Evolutionary conservation across 352 stramenopile species (phyloP).

Genomic region (Globisporangium takayamanum): DNA sequence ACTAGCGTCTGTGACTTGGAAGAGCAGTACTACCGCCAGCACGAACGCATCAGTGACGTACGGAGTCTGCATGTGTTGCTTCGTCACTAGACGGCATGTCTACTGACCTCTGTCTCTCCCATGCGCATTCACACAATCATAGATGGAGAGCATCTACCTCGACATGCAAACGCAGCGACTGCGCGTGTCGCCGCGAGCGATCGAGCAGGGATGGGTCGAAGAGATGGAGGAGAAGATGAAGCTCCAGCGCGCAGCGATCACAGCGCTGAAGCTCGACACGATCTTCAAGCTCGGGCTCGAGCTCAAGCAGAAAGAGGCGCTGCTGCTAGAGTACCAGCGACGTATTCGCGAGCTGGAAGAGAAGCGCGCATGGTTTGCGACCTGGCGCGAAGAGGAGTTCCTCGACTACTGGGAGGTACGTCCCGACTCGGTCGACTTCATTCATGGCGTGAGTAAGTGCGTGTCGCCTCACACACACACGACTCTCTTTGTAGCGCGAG

Average conservation of each 20-base stretch:
- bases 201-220: conserved; percentile 77
- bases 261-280: conserved; percentile 42
- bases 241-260: conserved; percentile 50
- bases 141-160: conserved; percentile 78
- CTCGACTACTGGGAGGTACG: conserved; percentile 74
- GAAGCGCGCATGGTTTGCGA: conserved; percentile 48
- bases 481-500: conserved; percentile 34
- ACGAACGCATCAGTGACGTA: conserved; percentile 64
- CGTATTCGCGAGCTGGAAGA: conserved; percentile 37
- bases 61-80: conserved; percentile 1
- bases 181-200: conserved; percentile 64
- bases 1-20: conserved; percentile 56
- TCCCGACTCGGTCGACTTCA: background rate
- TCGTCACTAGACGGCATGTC: background rate
- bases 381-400: conserved; percentile 73
- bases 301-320: conserved; percentile 50
- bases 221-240: conserved; percentile 79
- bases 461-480: background rate
- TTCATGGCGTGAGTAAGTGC: background rate
- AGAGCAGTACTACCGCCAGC: conserved; percentile 51
- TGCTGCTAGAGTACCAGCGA: conserved; percentile 25
- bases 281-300: conserved; percentile 51
- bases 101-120: background rate
- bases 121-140: background rate
- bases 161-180: conserved; percentile 76